Evolutionary conservation across 2,329 filamentous ascomycete genomes (phyloP).

Genomic region (Fragosphaeria purpurea): DNA sequence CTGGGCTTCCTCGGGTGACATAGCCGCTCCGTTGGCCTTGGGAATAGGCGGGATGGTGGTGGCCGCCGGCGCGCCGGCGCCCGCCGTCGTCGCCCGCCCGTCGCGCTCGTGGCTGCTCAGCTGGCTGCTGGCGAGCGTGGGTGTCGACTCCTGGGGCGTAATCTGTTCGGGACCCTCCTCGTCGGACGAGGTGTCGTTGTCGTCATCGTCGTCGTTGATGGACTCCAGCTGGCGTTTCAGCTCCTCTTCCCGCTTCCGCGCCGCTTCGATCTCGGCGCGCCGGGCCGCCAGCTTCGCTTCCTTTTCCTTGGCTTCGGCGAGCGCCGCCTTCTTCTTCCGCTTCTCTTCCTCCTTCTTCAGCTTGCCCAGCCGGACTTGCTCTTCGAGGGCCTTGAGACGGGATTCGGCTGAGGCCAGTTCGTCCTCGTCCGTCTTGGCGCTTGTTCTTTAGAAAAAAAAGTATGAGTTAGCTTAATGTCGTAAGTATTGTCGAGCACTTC

Average conservation of each 20-base stretch:
- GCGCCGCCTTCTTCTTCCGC: conserved; percentile 77
- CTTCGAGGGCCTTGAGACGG: conserved; percentile 79
- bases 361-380: conserved; percentile 88
- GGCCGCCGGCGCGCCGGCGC: conserved; percentile 19
- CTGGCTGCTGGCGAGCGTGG: conserved; percentile 42
- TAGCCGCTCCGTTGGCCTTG: conserved; percentile 36
- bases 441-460: conserved; percentile 44
- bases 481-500: conserved; percentile 17
- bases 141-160: conserved; percentile 50
- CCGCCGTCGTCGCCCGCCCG: conserved; percentile 36
- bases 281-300: conserved; percentile 75
- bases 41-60: neutral
- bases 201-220: conserved; percentile 60
- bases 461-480: too few species aligned
- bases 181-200: conserved; percentile 56
- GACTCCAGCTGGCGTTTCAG: conserved; percentile 77
- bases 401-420: conserved; percentile 72
- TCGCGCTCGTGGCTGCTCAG: conserved; percentile 45
- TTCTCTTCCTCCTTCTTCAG: conserved; percentile 96
- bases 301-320: conserved; percentile 79
- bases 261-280: conserved; percentile 83
- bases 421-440: conserved; percentile 65
- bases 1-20: conserved; percentile 42
- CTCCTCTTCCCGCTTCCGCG: conserved; percentile 80
- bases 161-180: conserved; percentile 66